Base-by-base conservation (phyloP, 129 eudicot genomes). In the Flaveria trinervia region DNA sequence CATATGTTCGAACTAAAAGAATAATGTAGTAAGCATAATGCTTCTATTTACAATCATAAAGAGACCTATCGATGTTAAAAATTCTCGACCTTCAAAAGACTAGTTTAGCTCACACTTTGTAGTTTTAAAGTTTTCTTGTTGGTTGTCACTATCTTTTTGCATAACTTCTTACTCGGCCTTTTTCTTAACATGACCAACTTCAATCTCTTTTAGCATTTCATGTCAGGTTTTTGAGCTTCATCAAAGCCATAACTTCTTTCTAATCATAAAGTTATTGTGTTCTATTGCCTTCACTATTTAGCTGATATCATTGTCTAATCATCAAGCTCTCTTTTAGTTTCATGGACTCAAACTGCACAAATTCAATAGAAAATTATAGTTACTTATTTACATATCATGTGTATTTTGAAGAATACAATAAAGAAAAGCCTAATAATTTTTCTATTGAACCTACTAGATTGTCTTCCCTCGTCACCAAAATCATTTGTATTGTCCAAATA, bases 311-410 rank as follows among this genome's bases (percentile, higher is more conserved):
- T 77, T 94, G 96, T 74, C 98, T 79, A 69, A 94, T 94, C 67
- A 94, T 97, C 80, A 94, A 77, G 80, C 93, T 94, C 83, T 94
- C 98, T 77, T 93, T 93, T 3, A 97, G 96, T 70, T 93, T 90
- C 79, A 93, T 65, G 16, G 97, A 93, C 78, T 93, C 98, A 54
- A 93, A 96, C 98, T 90, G 91, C 73, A 46, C 51, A 80, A 12
- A 66, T 36, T 7, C 28, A 65, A 16, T 1, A 14, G 23, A 20
- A 74, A 7, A 41, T 28, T 28, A 28, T 23, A 17, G 11, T 6
- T 54, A 72, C 5, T 85, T 89, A 89, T 96, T 87, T 91, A 96
- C 80, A 91, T 96, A 82, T 94, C 98, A 8, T 89, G 87, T 77
- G 98, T 96, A 4, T 33, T 33, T 33, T 33, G 39, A 33, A 33